Evolutionary conservation across 176 grass and related monocot genomes (phyloP).

Genomic region (Canna indica): DNA sequence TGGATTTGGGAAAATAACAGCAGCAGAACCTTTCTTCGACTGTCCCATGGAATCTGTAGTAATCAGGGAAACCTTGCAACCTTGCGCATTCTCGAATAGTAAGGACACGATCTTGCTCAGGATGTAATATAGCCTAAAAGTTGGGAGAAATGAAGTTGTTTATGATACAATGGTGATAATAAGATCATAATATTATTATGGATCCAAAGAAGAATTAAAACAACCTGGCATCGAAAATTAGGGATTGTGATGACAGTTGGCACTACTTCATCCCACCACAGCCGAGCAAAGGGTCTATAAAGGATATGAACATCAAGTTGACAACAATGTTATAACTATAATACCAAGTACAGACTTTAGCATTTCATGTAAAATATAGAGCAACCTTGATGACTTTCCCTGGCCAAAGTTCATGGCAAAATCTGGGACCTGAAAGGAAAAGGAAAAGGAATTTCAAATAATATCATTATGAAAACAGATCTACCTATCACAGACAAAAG

Average conservation of each 20-base stretch:
- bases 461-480: neutral
- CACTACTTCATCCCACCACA: constrained; percentile 95
- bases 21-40: constrained; percentile 60
- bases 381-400: constrained; percentile 69
- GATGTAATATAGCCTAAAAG: constrained; percentile 73
- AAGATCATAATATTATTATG: neutral
- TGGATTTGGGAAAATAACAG: neutral
- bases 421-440: constrained; percentile 63
- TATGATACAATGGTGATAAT: neutral
- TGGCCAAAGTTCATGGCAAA: constrained; percentile 46
- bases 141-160: neutral
- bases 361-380: neutral
- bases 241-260: constrained; percentile 70
- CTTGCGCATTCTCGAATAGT: constrained; percentile 84
- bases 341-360: constrained; percentile 11
- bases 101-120: constrained; percentile 67
- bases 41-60: constrained; percentile 68
- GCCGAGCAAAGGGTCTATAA: constrained; percentile 64
- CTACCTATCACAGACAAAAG: neutral
- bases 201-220: constrained; percentile 5
- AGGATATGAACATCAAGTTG: constrained; percentile 1
- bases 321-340: neutral
- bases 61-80: constrained; percentile 91
- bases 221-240: constrained; percentile 57
- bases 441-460: constrained; percentile 4